phyloP scores from a whole-genome alignment of 2,329 filamentous ascomycete genomes.

The Colletotrichum paranaense region DNA sequence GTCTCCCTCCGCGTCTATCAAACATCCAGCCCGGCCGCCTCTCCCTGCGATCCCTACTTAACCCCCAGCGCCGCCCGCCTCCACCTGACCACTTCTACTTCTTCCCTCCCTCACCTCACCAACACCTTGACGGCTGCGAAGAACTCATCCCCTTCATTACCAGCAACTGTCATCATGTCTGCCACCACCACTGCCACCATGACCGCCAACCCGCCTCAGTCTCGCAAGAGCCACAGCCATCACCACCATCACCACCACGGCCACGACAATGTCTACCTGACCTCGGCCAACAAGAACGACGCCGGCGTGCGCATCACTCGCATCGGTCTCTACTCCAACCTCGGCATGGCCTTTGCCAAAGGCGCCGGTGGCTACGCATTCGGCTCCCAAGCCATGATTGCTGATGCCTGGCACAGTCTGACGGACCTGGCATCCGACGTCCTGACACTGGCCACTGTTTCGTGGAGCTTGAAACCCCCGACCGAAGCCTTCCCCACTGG shows the following conservation, averaged over 20 bases:
- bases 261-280: conserved; percentile 87
- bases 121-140: conserved; percentile 34
- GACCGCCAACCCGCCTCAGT: conserved; percentile 50
- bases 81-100: conserved; percentile 1
- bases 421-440: conserved; percentile 96
- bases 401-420: conserved; percentile 94
- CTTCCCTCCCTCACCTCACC: conserved; percentile 17
- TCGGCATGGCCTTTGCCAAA: conserved; percentile 94
- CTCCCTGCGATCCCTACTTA: conserved; percentile 34
- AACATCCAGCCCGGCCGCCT: conserved; percentile 22
- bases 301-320: conserved; percentile 94
- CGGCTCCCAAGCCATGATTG: conserved; percentile 92
- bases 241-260: conserved; percentile 74
- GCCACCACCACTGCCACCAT: conserved; percentile 45
- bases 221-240: conserved; percentile 58
- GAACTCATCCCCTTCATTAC: conserved; percentile 21
- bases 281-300: conserved; percentile 86
- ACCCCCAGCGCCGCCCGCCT: conserved; percentile 30
- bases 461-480: conserved; percentile 89
- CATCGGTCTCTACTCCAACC: conserved; percentile 88
- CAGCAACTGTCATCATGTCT: conserved; percentile 45
- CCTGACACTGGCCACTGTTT: conserved; percentile 92
- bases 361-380: conserved; percentile 93
- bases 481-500: conserved; percentile 87
- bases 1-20: conserved; percentile 30